Conservation (phyloP, 257 asterid species). For the Misopates orontium region DNA sequence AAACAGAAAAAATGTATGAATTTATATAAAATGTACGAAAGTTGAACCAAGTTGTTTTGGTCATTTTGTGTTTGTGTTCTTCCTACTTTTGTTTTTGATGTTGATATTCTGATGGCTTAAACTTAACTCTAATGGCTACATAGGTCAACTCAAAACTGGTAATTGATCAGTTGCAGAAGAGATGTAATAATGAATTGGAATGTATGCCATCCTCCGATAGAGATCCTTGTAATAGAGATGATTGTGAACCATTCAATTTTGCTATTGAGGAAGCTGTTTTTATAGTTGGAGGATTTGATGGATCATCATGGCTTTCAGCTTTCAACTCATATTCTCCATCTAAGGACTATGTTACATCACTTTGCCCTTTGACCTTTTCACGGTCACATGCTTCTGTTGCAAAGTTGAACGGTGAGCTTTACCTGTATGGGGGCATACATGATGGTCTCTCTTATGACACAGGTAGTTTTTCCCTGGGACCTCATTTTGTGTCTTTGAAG, state of each 20-base stretch:
- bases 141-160: constrained; percentile 51
- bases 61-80: constrained; percentile 23
- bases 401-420: constrained; percentile 52
- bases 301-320: constrained; percentile 45
- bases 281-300: constrained; percentile 69
- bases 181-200: constrained; percentile 28
- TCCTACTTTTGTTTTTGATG: constrained; percentile 23
- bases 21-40: neutral
- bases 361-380: constrained; percentile 43
- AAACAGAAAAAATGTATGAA: neutral
- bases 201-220: constrained; percentile 25
- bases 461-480: constrained; percentile 42
- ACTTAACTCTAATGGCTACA: constrained; percentile 15
- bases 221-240: constrained; percentile 26
- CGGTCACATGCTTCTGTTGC: constrained; percentile 51
- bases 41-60: neutral
- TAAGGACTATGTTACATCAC: constrained; percentile 39
- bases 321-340: constrained; percentile 46
- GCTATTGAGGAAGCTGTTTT: constrained; percentile 33
- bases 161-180: constrained; percentile 39
- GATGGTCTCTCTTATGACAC: constrained; percentile 49
- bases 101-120: constrained; percentile 6
- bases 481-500: neutral
- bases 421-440: constrained; percentile 54
- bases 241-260: constrained; percentile 14